phyloP scores from a whole-genome alignment of 2,329 filamentous ascomycete genomes.

The Xylariaceae sp. region DNA sequence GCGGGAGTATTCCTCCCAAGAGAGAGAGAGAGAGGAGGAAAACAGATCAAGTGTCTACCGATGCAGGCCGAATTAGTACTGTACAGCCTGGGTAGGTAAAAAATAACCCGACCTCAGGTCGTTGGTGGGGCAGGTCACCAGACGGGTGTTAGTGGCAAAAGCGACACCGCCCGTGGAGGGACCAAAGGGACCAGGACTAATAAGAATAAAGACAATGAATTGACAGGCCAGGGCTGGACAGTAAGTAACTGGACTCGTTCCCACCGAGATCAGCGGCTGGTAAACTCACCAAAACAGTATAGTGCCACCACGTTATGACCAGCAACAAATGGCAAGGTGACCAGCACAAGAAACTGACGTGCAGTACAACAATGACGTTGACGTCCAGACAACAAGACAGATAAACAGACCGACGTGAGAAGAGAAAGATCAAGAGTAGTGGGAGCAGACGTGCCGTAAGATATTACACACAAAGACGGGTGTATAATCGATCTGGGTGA shows the following conservation, averaged over 20 bases:
- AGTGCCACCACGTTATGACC: conserved; percentile 27
- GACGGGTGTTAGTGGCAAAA: conserved; percentile 37
- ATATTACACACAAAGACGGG: too few species aligned
- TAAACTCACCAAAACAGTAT: conserved; percentile 32
- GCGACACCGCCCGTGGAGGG: conserved; percentile 31
- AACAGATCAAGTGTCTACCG: conserved; percentile 22
- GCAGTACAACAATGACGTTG: too few species aligned
- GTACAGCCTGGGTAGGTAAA: not conserved
- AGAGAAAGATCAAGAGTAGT: too few species aligned
- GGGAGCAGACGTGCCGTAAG: too few species aligned
- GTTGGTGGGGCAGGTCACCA: conserved; percentile 35
- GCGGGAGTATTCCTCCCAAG: conserved; percentile 22
- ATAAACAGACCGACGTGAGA: too few species aligned
- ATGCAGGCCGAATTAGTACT: conserved; percentile 31
- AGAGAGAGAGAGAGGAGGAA: conserved; percentile 14
- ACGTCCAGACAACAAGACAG: too few species aligned
- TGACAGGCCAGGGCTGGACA: conserved; percentile 33
- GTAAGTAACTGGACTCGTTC: too few species aligned
- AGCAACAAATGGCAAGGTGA: too few species aligned
- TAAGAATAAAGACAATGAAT: conserved; percentile 30
- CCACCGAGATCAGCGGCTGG: conserved; percentile 33
- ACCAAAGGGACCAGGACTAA: conserved; percentile 7
- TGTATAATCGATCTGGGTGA: not conserved
- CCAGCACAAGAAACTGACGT: conserved; percentile 19
- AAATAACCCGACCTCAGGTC: conserved; percentile 26